Evolutionary conservation across 495 filamentous ascomycete species (phyloP), one percentile per base, ranked within the genome.

Genomic region (Hypoxylon crocopeplum): DNA sequence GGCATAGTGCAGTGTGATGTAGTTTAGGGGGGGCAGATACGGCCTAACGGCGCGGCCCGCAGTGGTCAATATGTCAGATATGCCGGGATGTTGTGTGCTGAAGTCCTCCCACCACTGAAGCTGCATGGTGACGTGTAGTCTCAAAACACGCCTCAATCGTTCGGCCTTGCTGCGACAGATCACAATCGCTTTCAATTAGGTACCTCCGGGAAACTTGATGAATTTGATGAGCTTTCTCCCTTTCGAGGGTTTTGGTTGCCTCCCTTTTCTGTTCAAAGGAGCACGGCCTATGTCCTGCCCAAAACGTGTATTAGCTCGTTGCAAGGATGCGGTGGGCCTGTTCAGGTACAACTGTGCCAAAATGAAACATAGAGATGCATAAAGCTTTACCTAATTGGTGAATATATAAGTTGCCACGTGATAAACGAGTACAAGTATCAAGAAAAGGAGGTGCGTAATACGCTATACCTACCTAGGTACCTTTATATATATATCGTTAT

Each of bases 1-100:
- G 40, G 77, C 66, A 77, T 90, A 68, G 56, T 68, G 64, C n/a
- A 89, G 58, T 0, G 83, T 87, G 59, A 90, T 82, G 68, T 88
- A 91, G 63, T 89, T 89, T 55, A 84, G 69, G 0, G 76, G 74
- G 8, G 83, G 81, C 5, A 82, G 48, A 47, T 75, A 66, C 22
- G 56, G 57, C 44, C 24, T 51, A 13, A 48, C 42, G 25, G 49
- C 40, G 54, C 37, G 32, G 44, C 21, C 44, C 25, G 22, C 30
- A n/a, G 48, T 33, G 17, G 44, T 34, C 21, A 57, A 34, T n/a
- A 21, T 45, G 11, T 55, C 59, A 40, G 54, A 52, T 11, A 39
- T 27, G 20, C 39, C 22, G 17, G 56, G 52, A 24, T 65, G 56
- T 10, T 48, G 41, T 21, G 38, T 48, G 16, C 45, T 13, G 27